Evolutionary conservation across 768 basidiomycete genomes (phyloP), one percentile per base, ranked within the genome.

Genomic region (Lactarius trivialis): DNA sequence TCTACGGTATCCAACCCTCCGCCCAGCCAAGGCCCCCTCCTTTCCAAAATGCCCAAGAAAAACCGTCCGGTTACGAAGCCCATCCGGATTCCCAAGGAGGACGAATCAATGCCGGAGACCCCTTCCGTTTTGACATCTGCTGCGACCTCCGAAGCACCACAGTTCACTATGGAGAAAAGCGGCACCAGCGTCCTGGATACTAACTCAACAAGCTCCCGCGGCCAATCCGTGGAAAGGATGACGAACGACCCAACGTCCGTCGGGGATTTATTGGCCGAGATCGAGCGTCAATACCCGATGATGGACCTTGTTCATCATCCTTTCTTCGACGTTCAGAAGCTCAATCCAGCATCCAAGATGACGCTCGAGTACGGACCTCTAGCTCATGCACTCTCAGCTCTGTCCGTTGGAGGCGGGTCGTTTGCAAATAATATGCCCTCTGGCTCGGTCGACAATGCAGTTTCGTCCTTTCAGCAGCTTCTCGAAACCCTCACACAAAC

Each of bases 401-500:
- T 93, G 37, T 93, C 92, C 1, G 88, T 91, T 15, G 89, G 89
- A 3, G 88, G 91, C 11, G 88, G 89, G 9, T 90, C 89, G 7
- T 92, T 92, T 68, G 85, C 89, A 39, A 86, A 85, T 66, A 89
- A 84, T 67, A 85, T 91, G 77, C 89, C 91, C 17, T 85, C 89
- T 7, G 88, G 89, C 12, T 89, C 90, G n/a, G 91, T 93, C 70
- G 91, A 93, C 71, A 89, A 91, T 34, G 91, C 91, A 1, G 90
- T 93, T 32, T 88, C 89, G 3, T 91, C 91, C 15, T 93, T 93
- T 76, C 91, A 94, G 68, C 90, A 92, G 69, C 77, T 94, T 0
- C 77, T 94, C 48, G 91, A 93, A 76, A 93, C 90, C 0, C 76
- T 94, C 49, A 94, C 91, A 0, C 91, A 93, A 68, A 93, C 91